Evolutionary conservation across 169 alveolate genomes (phyloP).

Genomic region (Plasmodium billcollinsi): DNA sequence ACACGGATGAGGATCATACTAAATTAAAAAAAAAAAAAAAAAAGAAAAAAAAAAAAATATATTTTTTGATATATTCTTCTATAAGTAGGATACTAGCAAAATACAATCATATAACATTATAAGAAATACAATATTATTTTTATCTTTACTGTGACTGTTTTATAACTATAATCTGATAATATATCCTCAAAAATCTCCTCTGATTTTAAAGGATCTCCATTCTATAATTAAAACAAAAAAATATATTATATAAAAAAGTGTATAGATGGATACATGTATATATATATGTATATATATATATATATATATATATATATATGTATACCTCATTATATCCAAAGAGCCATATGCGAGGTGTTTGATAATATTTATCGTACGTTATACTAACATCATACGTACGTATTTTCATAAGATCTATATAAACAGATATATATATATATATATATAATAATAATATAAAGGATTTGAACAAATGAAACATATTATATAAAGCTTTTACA

Average conservation of each 20-base stretch:
- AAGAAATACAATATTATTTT: background rate
- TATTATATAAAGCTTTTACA: background rate
- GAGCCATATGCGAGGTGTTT: constrained; percentile 93
- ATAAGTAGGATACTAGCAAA: background rate
- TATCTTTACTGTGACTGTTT: constrained; percentile 88
- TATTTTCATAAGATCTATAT: constrained; percentile 52
- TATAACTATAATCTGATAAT: constrained; percentile 91
- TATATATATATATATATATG: background rate
- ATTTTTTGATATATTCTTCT: background rate
- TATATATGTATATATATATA: no score
- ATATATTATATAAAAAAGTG: background rate
- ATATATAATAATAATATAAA: background rate
- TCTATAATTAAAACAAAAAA: constrained; percentile 50
- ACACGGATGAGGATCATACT: constrained; percentile 90
- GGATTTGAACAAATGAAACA: no score
- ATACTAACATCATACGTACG: constrained; percentile 82
- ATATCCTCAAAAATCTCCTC: constrained; percentile 92
- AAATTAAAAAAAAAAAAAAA: background rate
- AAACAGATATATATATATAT: background rate
- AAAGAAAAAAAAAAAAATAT: background rate
- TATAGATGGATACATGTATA: background rate
- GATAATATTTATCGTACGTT: constrained; percentile 81
- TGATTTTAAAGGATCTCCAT: constrained; percentile 87
- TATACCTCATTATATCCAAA: constrained; percentile 87
- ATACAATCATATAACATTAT: background rate